Conservation (phyloP, 1,284 basidiomycete species). For the Vanrija humicola region DNA sequence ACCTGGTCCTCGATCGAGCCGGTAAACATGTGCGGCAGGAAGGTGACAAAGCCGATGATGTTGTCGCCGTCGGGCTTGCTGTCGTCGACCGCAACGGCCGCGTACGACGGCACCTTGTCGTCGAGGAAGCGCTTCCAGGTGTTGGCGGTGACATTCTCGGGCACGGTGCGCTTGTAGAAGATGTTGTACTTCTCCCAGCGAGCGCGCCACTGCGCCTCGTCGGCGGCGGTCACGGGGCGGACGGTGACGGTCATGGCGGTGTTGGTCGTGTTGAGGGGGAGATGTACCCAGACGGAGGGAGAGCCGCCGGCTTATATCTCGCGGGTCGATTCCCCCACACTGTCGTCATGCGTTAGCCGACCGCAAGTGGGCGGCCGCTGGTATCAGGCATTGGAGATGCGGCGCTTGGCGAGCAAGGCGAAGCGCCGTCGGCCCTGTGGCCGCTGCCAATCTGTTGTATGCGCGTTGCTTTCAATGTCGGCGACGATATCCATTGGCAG, state of each 20-base stretch:
- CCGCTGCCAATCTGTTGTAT: too few species aligned
- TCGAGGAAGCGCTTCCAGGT: conserved; percentile 15
- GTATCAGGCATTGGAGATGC: too few species aligned
- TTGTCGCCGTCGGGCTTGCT: not conserved
- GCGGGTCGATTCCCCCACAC: too few species aligned
- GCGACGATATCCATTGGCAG: too few species aligned
- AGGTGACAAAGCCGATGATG: conserved; percentile 18
- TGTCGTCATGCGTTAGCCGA: too few species aligned
- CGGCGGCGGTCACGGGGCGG: conserved; percentile 9
- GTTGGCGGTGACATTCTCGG: conserved; percentile 6
- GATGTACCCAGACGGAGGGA: too few species aligned
- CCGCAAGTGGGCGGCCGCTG: too few species aligned
- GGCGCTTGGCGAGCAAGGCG: too few species aligned
- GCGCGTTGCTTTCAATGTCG: too few species aligned
- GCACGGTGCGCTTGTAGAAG: conserved; percentile 19
- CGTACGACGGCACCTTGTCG: conserved; percentile 10
- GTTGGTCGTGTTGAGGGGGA: not conserved
- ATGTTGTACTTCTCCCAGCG: conserved; percentile 19
- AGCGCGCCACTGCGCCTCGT: conserved; percentile 8
- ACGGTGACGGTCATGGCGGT: conserved; percentile 9
- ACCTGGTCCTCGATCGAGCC: conserved; percentile 7
- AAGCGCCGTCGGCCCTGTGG: too few species aligned
- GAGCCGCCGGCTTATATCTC: too few species aligned
- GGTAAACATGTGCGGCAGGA: conserved; percentile 16
- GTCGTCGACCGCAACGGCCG: conserved; percentile 14